Evolutionary conservation across 352 stramenopile genomes (phyloP), one percentile per base, ranked within the genome.

Genomic region (Globisporangium carolinianum): DNA sequence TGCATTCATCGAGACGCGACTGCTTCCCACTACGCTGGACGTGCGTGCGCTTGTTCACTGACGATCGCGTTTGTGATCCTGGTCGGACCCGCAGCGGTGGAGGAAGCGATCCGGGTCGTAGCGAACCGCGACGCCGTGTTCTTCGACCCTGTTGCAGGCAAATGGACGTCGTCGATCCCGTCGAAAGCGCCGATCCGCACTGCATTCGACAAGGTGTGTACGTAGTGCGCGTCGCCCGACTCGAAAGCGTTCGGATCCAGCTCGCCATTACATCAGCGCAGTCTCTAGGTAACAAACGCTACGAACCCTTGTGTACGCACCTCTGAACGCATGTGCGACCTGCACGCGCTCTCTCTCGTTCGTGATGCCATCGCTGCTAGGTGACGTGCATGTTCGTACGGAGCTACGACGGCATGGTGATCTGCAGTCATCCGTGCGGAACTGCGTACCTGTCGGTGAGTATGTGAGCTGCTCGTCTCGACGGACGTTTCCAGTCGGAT

Each of bases 21-120:
- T 32, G 24, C 2, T 32, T 32, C 24, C 24, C 24, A 32, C 24
- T 32, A 32, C 24, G 24, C 24, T 32, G 24, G 24, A 2, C 0
- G 24, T 32, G 24, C 24, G 24, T 32, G 24, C 24, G 24, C 24
- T 32, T 32, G 24, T 32, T 14, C 47, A 35, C 47, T 9, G 47
- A 12, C 8, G 47, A 35, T 18, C 17, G 47, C 18, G 37, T 51
- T 9, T 37, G 24, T 35, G 18, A 36, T 18, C 24, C 24, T 32
- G 24, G 24, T 3, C 24, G 24, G 24, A 10, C 46, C 2, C 32
- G 48, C 61, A 73, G 81, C 69, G 15, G 71, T 88, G 37, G 65
- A 81, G 12, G 76, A 89, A 49, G 81, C 78, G 2, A 53, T 89
- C 8, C 61, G 64, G 15, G 57, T 83, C 12, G 52, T 91, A 5